Base-by-base conservation (phyloP, 1,139 yeast species). In the Lodderomyces jiufengensis region DNA sequence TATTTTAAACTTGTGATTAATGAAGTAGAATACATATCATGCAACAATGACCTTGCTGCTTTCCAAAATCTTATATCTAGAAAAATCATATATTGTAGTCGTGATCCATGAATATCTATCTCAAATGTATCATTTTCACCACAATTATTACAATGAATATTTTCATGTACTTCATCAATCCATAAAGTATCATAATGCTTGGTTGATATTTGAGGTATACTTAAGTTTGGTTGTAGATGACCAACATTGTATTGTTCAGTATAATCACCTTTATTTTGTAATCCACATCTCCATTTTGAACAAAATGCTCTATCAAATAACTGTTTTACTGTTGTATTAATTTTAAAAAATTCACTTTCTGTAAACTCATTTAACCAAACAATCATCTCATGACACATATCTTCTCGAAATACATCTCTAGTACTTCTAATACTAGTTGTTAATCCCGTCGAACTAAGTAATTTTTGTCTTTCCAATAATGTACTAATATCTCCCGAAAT, bases 31-130 rank as follows among this genome's bases (percentile, higher is more conserved):
- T 80, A 80, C 46, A 88, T 62, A 48, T 82, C 88, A 36, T 85
- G 83, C 25, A 88, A 59, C 13, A 71, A 60, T 1, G 65, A 53
- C 35, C 95, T 69, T 8, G 84, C 63, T 0, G 77, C 60, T 49
- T 80, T 86, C 81, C 92, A 84, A 32, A 87, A 72, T 34, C 95
- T 59, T 27, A 84, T 62, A 57, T 84, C 94, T 54, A 80, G 71
- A 50, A 75, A 74, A 1, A 86, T 63, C 29, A 92, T 60, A 52
- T 84, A 84, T 51, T 88, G 96, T 27, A 87, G 74, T 37, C 96
- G 66, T 1, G 95, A 82, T 0, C 90, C 92, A 20, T 59, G 57
- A 55, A 13, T n/a, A 18, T 11, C 31, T 15, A 28, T 11, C n/a
- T 14, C 6, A 16, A 12, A 12, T 15, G 24, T 6, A 5, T 28